Conservation (phyloP, 1,284 basidiomycete genomes). For the Sanghuangporus weigelae region DNA sequence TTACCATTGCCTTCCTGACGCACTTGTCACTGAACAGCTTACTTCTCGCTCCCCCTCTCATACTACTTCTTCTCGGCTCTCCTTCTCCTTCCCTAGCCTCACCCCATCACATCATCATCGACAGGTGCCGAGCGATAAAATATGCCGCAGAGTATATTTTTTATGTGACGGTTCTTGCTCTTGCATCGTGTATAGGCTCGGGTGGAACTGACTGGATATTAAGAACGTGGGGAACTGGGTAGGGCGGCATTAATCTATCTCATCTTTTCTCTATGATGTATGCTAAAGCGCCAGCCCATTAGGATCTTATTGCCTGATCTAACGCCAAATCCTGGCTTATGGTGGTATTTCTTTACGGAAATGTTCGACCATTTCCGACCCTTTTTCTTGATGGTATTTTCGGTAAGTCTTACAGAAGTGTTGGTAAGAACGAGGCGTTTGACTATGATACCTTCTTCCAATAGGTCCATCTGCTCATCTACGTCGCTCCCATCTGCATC, state of each 20-base stretch:
- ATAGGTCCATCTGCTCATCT: conserved; percentile 82
- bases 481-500: conserved; percentile 79
- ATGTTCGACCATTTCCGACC: conserved; percentile 98
- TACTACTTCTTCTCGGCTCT: conserved; percentile 57
- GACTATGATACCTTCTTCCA: conserved; percentile 19
- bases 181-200: conserved; percentile 47
- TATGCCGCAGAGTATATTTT: conserved; percentile 43
- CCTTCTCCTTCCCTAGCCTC: conserved; percentile 62
- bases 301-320: conserved; percentile 78
- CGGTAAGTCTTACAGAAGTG: conserved; percentile 44
- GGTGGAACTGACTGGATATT: conserved; percentile 63
- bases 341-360: conserved; percentile 99
- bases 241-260: conserved; percentile 27
- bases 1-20: conserved; percentile 62
- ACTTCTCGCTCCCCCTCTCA: conserved; percentile 61
- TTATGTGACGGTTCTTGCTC: conserved; percentile 45
- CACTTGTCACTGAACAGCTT: conserved; percentile 71
- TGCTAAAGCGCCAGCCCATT: background rate
- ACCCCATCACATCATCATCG: conserved; percentile 41
- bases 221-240: conserved; percentile 85
- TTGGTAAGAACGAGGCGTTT: background rate
- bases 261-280: background rate
- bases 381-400: conserved; percentile 96
- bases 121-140: conserved; percentile 33
- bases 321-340: conserved; percentile 90